Base-by-base conservation (phyloP, 768 basidiomycete species). In the Pleurotus cornucopiae region DNA sequence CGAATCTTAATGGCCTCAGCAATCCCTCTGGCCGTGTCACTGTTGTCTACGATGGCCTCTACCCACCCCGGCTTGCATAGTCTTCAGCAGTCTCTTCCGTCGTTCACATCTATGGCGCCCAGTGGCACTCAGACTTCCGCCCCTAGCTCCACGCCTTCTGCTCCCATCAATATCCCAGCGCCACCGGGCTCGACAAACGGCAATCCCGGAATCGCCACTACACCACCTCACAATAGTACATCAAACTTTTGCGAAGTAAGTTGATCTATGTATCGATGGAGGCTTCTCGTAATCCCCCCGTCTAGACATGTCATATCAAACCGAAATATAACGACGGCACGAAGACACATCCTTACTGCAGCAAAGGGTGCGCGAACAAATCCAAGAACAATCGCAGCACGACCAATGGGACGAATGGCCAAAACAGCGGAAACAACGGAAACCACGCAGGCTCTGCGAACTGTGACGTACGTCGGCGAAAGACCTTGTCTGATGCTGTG, bases 311-410 rank as follows among this genome's bases (percentile, higher is more conserved):
- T 63, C 78, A 81, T 56, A 59, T 70, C 34, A 76, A 79, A 48
- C 82, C 83, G 20, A 86, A 81, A 61, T 77, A 78, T 62, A 71
- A 72, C 60, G 84, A 85, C 57, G 81, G 82, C 11, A 70, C 66
- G 46, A 82, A 78, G 63, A 77, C 75, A 4, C 83, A 84, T 63
- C 73, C 78, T 0, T 86, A 77, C 60, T 86, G 84, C 60, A 70
- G 81, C 62, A 85, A 81, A 69, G 76, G 75, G 4, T 86, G 84
- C 62, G 79, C 82, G n/a, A 71, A 59, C 63, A 79, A 76, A 68
- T 70, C 56, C 61, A 71, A 72, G 67, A 34, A 34, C 30, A 34
- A 11, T 11, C 30, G 30, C 30, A 34, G 30, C 30, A 61, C 56
- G 62, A 62, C 63, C 14, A 45, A 49, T 18, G 16, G 39, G 6